Evolutionary conservation across 2,329 filamentous ascomycete genomes (phyloP).

Genomic region (Fusarium incarnatum): DNA sequence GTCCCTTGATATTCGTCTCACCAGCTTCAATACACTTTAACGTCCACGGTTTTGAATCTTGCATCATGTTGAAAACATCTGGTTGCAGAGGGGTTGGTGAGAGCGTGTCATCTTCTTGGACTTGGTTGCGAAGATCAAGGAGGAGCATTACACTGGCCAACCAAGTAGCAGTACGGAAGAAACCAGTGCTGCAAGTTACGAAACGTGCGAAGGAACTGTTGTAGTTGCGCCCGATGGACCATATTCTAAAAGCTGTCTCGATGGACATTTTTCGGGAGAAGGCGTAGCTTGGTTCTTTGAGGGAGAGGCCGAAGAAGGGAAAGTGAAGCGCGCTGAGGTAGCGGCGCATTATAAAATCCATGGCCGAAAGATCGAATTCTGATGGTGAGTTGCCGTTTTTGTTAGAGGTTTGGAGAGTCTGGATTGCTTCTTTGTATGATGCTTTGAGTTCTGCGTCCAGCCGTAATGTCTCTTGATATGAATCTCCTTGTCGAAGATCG

Average conservation of each 20-base stretch:
- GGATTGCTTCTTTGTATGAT: constrained; percentile 57
- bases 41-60: constrained; percentile 56
- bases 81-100: constrained; percentile 50
- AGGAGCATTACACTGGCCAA: constrained; percentile 54
- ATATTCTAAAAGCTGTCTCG: constrained; percentile 62
- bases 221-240: constrained; percentile 50
- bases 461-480: constrained; percentile 59
- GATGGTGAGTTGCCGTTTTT: constrained; percentile 41
- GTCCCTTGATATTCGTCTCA: constrained; percentile 67
- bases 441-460: constrained; percentile 57
- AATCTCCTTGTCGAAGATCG: constrained; percentile 50
- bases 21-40: constrained; percentile 58
- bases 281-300: constrained; percentile 59
- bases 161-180: constrained; percentile 53
- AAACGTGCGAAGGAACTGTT: constrained; percentile 55
- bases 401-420: constrained; percentile 47
- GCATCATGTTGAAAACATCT: constrained; percentile 57
- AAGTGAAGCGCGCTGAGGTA: constrained; percentile 68
- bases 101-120: constrained; percentile 56
- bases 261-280: constrained; percentile 62
- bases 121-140: constrained; percentile 55
- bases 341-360: constrained; percentile 65
- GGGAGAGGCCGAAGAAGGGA: constrained; percentile 58
- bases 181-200: constrained; percentile 53
- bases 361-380: constrained; percentile 56